Conservation (phyloP, 1,139 yeast genomes). For the Suhomyces wounanorum region DNA sequence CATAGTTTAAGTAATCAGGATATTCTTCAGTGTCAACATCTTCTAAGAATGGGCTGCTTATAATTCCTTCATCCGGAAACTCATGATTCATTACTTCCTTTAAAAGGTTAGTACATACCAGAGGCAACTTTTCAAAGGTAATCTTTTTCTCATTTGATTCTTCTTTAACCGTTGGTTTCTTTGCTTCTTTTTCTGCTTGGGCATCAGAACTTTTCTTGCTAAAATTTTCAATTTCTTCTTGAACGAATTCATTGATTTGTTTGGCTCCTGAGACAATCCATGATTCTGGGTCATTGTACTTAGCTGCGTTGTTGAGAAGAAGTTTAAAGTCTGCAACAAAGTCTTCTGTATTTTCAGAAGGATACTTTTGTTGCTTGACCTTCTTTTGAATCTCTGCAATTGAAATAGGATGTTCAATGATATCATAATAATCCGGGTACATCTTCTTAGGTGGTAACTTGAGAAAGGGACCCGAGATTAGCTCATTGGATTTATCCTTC, state of each 20-base stretch:
- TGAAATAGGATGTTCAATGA: constrained; percentile 67
- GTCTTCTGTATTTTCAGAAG: constrained; percentile 30
- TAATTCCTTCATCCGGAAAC: constrained; percentile 43
- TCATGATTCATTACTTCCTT: constrained; percentile 45
- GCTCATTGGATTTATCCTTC: constrained; percentile 34
- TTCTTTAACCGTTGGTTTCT: constrained; percentile 12
- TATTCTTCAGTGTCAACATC: constrained; percentile 56
- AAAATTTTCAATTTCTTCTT: constrained; percentile 39
- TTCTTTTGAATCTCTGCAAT: constrained; percentile 62
- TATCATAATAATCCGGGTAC: constrained; percentile 80
- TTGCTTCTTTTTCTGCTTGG: constrained; percentile 18
- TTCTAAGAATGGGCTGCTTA: constrained; percentile 60
- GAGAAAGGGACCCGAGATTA: constrained; percentile 55
- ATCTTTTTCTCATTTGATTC: constrained; percentile 14
- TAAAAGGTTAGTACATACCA: constrained; percentile 28
- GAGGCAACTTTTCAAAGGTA: constrained; percentile 26
- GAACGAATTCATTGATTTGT: constrained; percentile 44
- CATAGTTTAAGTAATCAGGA: constrained; percentile 60
- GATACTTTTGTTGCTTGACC: constrained; percentile 37
- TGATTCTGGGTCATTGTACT: constrained; percentile 63
- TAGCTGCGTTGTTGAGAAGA: constrained; percentile 59
- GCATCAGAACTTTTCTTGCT: constrained; percentile 13
- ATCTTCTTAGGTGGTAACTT: constrained; percentile 72
- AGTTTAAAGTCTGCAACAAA: constrained; percentile 58
- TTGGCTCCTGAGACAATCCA: constrained; percentile 62